phyloP scores from a whole-genome alignment of 202 grass and related monocot genomes.

The Elaeis oleifera region DNA sequence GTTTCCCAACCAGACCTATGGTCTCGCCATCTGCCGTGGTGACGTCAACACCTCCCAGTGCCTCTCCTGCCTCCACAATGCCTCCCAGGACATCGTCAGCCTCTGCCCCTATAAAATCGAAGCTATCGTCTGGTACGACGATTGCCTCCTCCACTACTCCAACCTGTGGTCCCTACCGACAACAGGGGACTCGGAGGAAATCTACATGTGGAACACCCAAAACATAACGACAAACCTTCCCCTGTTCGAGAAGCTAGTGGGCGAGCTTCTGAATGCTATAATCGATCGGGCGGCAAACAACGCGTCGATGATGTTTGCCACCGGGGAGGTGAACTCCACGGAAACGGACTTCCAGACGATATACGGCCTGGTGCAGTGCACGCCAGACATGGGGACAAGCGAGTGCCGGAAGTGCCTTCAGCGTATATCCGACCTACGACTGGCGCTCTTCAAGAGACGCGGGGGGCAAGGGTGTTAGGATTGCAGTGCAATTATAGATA shows the following conservation, averaged over 20 bases:
- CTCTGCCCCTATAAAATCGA: not conserved
- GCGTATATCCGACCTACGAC: not conserved
- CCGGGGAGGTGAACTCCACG: not conserved
- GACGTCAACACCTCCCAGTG: constrained; percentile 3
- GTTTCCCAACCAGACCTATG: not conserved
- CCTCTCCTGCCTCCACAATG: constrained; percentile 10
- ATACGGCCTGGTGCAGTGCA: constrained; percentile 39
- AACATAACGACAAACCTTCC: too few species aligned
- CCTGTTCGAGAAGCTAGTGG: too few species aligned
- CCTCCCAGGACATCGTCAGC: not conserved
- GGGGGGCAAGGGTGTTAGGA: not conserved
- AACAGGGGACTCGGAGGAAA: not conserved
- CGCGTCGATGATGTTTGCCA: not conserved
- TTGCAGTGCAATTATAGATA: not conserved
- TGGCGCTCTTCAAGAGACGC: not conserved
- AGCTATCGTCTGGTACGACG: too few species aligned
- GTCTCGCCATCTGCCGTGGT: too few species aligned
- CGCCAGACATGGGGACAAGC: not conserved
- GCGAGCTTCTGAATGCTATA: too few species aligned
- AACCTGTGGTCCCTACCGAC: not conserved
- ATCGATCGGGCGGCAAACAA: too few species aligned
- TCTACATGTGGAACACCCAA: too few species aligned
- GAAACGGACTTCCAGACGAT: not conserved
- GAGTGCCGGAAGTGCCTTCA: constrained; percentile 15
- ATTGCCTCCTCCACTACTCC: constrained; percentile 10